Evolutionary conservation across 2,329 filamentous ascomycete species (phyloP), one percentile per base, ranked within the genome.

Genomic region (Apiospora kogelbergensis): DNA sequence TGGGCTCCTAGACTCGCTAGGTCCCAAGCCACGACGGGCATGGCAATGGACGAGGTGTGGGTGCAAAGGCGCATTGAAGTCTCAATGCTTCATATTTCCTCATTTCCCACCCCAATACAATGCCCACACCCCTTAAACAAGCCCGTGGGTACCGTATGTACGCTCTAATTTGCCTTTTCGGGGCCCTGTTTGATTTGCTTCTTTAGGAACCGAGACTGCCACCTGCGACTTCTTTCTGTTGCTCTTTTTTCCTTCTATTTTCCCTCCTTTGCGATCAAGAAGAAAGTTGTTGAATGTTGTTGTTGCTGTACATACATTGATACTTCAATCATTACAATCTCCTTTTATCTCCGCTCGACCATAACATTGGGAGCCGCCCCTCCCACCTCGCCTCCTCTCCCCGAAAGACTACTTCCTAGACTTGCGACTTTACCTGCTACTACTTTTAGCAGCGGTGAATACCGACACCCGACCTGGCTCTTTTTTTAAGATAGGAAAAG

Each of bases 51-150:
- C 7, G 53, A 60, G 65, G 44, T 46, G 75, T 76, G 74, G 75
- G 74, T 75, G 74, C 74, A 76, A 75, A 76, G 73, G 74, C 74
- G 74, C 76, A 76, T 76, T 76, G 73, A 76, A 75, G 73, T 72
- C 73, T 76, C 72, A 74, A 73, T 75, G 73, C 75, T 73, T 74
- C 72, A 74, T 72, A 73, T 74, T 72, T 71, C 69, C 70, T 74
- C 74, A 76, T 76, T 78, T 78, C 74, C 76, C 74, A 67, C 63
- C 75, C 73, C 42, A 65, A 73, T 74, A 75, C 76, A 76, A 76
- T 75, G 73, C 71, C 71, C 72, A 75, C 74, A 65, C 68, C 69
- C 73, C 74, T 74, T 76, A 76, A 75, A 69, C 72, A 73, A 71
- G 63, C 69, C 69, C 72, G 70, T 74, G 74, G 72, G 71, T 74